Conservation (phyloP, 1,284 basidiomycete genomes). For the Trametes polyzona region DNA sequence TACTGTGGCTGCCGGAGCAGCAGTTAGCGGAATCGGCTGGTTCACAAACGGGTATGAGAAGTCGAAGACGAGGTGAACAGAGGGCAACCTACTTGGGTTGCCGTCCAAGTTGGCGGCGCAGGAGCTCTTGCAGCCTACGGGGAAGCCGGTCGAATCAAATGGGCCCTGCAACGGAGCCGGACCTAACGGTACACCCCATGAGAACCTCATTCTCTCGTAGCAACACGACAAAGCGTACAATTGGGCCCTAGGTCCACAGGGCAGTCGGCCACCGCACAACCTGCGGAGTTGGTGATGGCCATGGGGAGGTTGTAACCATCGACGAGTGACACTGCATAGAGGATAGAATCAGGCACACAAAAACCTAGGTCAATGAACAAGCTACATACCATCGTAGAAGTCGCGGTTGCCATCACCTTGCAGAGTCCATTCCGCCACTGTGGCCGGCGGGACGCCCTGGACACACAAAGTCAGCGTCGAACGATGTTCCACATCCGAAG, state of each 20-base stretch:
- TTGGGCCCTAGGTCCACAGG: slow-evolving; percentile 45
- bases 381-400: slow-evolving; percentile 43
- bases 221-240: slow-evolving; percentile 26
- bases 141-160: slow-evolving; percentile 40
- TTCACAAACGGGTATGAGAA: too few relatives aligned
- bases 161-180: slow-evolving; percentile 38
- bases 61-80: background rate
- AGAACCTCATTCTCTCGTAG: background rate
- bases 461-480: background rate
- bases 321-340: slow-evolving; percentile 40
- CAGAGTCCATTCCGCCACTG: slow-evolving; percentile 49
- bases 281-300: slow-evolving; percentile 41
- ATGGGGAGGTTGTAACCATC: slow-evolving; percentile 49
- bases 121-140: slow-evolving; percentile 49
- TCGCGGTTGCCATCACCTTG: slow-evolving; percentile 37
- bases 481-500: background rate
- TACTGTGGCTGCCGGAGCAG: slow-evolving; percentile 47
- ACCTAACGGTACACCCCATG: slow-evolving; percentile 28
- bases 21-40: slow-evolving; percentile 45
- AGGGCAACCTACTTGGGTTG: slow-evolving; percentile 34
- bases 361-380: background rate
- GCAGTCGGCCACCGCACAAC: slow-evolving; percentile 47
- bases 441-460: slow-evolving; percentile 47
- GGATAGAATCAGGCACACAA: background rate
- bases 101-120: slow-evolving; percentile 46